phyloP scores from a whole-genome alignment of 139 green algal genomes.

The Chlorella vulgaris region DNA sequence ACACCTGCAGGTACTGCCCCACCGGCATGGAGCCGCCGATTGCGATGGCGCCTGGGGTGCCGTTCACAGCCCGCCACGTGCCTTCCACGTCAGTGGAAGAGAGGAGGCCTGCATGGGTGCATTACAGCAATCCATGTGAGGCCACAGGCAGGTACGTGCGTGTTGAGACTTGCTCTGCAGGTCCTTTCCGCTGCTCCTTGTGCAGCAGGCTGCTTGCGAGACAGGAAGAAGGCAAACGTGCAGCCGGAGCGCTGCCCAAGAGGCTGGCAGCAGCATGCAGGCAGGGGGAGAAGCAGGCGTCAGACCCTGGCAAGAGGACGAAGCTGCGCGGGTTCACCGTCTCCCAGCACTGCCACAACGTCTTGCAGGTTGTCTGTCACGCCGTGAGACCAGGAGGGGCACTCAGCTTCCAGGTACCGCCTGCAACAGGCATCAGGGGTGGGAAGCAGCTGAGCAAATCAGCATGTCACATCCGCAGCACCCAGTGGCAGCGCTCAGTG shows the following conservation, averaged over 20 bases:
- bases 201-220: neutral
- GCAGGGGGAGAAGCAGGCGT: no score
- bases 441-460: no score
- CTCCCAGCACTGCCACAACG: neutral
- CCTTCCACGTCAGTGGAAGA: neutral
- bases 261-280: neutral
- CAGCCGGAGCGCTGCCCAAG: neutral
- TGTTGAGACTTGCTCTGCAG: no score
- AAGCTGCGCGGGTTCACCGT: neutral
- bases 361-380: constrained; percentile 2
- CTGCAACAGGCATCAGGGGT: neutral
- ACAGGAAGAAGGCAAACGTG: no score
- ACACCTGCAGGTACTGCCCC: neutral
- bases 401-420: neutral
- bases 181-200: neutral
- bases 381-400: neutral
- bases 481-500: no score
- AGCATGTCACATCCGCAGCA: no score
- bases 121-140: neutral
- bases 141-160: no score
- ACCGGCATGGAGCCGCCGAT: constrained; percentile 8
- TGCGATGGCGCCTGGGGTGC: neutral
- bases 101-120: neutral
- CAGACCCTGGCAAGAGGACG: neutral
- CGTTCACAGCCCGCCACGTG: neutral